These are phyloP conservation scores for Penicillium concentricum DNA, from an alignment of 2,329 filamentous ascomycete species.

Conservation along the genomic window DNA sequence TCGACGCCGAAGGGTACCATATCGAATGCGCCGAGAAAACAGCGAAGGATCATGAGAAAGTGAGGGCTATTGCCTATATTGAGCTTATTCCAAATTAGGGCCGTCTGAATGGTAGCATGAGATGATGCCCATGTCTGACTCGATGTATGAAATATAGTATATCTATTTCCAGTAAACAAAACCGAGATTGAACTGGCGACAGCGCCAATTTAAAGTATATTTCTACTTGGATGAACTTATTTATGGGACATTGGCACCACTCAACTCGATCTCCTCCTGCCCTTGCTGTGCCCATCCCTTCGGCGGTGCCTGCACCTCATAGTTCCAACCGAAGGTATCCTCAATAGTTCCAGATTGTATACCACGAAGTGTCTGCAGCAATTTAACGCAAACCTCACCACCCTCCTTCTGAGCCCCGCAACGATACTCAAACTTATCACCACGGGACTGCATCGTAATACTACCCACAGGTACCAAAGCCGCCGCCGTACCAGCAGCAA, in stretches of 20 bases:
- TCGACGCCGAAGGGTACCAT: no score
- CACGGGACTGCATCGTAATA: slow-evolving; percentile 68
- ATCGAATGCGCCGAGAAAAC: no score
- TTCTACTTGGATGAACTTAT: not conserved
- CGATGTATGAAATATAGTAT: not conserved
- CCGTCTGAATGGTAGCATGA: no score
- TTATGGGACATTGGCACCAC: slow-evolving; percentile 31
- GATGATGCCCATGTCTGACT: no score
- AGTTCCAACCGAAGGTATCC: slow-evolving; percentile 74
- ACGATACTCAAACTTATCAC: slow-evolving; percentile 57
- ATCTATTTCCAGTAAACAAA: not conserved
- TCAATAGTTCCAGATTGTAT: slow-evolving; percentile 79
- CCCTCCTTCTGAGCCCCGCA: slow-evolving; percentile 44
- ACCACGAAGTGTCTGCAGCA: slow-evolving; percentile 74
- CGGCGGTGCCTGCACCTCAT: slow-evolving; percentile 37
- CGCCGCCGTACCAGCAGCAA: slow-evolving; percentile 89
- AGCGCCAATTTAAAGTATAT: no score
- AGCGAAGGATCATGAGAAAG: no score
- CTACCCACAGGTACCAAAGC: slow-evolving; percentile 88
- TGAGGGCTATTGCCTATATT: no score
- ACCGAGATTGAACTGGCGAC: not conserved
- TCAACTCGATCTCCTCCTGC: slow-evolving; percentile 15
- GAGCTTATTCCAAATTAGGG: no score
- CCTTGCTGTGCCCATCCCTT: slow-evolving; percentile 30
- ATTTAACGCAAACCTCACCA: slow-evolving; percentile 69